Conservation (phyloP, 805 yeast genomes). For the Wickerhamomyces strasburgensis region DNA sequence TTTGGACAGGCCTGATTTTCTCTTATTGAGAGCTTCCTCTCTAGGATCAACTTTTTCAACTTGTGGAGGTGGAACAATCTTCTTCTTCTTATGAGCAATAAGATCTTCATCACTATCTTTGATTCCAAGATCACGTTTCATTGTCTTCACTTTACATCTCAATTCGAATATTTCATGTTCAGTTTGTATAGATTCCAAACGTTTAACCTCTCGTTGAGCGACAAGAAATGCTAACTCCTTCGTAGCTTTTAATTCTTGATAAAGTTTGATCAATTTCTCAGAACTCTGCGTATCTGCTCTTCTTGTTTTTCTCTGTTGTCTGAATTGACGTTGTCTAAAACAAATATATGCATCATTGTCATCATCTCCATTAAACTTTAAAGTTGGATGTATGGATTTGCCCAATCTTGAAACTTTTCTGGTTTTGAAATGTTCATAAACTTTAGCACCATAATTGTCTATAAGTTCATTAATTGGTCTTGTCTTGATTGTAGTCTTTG, state of each 20-base stretch:
- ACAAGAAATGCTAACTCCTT: constrained; percentile 62
- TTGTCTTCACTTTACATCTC: constrained; percentile 63
- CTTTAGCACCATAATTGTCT: constrained; percentile 53
- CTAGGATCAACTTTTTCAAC: not conserved
- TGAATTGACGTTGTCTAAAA: constrained; percentile 89
- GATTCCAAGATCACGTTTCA: constrained; percentile 71
- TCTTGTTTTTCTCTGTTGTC: constrained; percentile 94
- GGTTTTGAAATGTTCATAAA: constrained; percentile 78
- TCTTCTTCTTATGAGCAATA: constrained; percentile 70
- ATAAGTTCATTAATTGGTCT: constrained; percentile 46
- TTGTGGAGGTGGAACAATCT: constrained; percentile 24
- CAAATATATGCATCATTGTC: constrained; percentile 93
- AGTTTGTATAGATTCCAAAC: constrained; percentile 53
- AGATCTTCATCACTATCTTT: constrained; percentile 83
- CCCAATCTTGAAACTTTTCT: constrained; percentile 72
- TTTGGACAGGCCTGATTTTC: constrained; percentile 19
- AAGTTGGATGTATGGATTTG: constrained; percentile 61
- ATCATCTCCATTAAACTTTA: constrained; percentile 82
- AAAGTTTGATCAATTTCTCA: constrained; percentile 71
- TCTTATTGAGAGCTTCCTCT: constrained; percentile 11
- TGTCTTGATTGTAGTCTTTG: constrained; percentile 30
- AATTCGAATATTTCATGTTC: constrained; percentile 68
- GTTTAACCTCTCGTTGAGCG: constrained; percentile 66
- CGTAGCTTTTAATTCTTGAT: constrained; percentile 73
- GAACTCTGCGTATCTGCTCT: constrained; percentile 89